Evolutionary conservation across 805 yeast species (phyloP).

Genomic region (Cyberlindnera subsufficiens): DNA sequence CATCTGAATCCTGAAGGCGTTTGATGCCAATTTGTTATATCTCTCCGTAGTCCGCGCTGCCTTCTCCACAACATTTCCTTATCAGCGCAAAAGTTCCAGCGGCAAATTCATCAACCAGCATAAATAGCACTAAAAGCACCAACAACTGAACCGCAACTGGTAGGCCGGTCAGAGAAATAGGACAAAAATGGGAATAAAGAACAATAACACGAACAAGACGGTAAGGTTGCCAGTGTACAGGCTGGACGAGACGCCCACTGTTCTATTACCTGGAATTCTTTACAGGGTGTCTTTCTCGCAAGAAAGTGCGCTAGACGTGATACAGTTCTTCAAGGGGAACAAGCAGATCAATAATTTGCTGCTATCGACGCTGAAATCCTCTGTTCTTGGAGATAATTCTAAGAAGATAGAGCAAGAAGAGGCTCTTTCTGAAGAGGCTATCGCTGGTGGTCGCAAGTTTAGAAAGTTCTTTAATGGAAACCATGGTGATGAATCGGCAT

Average conservation of each 20-base stretch:
- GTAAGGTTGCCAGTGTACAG: constrained; percentile 18
- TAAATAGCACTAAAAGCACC: too few species aligned
- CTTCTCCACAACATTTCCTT: too few species aligned
- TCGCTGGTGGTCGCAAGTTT: constrained; percentile 14
- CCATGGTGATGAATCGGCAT: constrained; percentile 14
- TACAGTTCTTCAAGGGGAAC: constrained; percentile 32
- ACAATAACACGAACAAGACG: not conserved
- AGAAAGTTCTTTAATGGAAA: constrained; percentile 19
- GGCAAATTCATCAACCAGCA: too few species aligned
- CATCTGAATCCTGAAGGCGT: not conserved
- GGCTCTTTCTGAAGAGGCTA: constrained; percentile 8
- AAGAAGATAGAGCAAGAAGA: not conserved
- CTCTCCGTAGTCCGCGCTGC: too few species aligned
- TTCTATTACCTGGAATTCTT: constrained; percentile 57
- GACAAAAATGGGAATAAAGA: not conserved
- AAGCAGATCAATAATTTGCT: constrained; percentile 17
- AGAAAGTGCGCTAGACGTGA: constrained; percentile 40
- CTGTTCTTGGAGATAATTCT: not conserved
- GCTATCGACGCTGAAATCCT: constrained; percentile 6
- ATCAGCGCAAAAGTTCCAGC: too few species aligned
- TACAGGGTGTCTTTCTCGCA: constrained; percentile 50
- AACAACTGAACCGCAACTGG: too few species aligned
- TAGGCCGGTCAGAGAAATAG: too few species aligned
- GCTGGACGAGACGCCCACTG: constrained; percentile 24
- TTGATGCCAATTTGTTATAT: too few species aligned